Percentiles rank a stretch among this genome's conserved stretches.
phyloP scores from a whole-genome alignment of 2,329 filamentous ascomycete genomes.

The Aspergillus sp. region DNA sequence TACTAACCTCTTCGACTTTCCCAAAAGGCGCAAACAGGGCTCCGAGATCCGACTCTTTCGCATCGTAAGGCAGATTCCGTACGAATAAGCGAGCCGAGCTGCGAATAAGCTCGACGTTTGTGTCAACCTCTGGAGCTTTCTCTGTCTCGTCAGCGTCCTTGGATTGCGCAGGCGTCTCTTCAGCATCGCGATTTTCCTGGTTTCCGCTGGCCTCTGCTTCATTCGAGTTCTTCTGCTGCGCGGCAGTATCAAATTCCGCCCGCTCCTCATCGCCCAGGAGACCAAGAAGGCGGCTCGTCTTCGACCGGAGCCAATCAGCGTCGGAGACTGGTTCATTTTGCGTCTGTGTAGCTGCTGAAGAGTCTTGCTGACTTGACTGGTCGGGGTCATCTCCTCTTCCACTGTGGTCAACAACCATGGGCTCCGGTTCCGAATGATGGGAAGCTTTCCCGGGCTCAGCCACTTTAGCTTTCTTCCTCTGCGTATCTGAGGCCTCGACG shows the following conservation, averaged over 20 bases:
- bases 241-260: constrained; percentile 31
- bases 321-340: constrained; percentile 48
- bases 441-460: constrained; percentile 49
- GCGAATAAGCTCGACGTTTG: constrained; percentile 53
- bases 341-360: constrained; percentile 14
- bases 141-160: constrained; percentile 2
- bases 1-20: constrained; percentile 74
- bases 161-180: constrained; percentile 9
- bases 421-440: constrained; percentile 9
- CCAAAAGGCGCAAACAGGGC: constrained; percentile 63
- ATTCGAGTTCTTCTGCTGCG: constrained; percentile 8
- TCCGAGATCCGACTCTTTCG: constrained; percentile 66
- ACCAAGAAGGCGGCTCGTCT: constrained; percentile 77
- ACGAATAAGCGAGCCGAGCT: constrained; percentile 74
- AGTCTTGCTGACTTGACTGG: constrained; percentile 9
- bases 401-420: constrained; percentile 17
- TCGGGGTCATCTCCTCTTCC: constrained; percentile 10
- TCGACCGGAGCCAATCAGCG: constrained; percentile 82
- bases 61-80: constrained; percentile 75
- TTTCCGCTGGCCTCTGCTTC: constrained; percentile 7
- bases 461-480: constrained; percentile 35
- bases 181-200: constrained; percentile 6
- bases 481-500: constrained; percentile 32
- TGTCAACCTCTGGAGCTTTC: constrained; percentile 22
- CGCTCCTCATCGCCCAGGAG: constrained; percentile 60